Base-by-base conservation (phyloP, 306 rosid species). In the Dryas drummondii region DNA sequence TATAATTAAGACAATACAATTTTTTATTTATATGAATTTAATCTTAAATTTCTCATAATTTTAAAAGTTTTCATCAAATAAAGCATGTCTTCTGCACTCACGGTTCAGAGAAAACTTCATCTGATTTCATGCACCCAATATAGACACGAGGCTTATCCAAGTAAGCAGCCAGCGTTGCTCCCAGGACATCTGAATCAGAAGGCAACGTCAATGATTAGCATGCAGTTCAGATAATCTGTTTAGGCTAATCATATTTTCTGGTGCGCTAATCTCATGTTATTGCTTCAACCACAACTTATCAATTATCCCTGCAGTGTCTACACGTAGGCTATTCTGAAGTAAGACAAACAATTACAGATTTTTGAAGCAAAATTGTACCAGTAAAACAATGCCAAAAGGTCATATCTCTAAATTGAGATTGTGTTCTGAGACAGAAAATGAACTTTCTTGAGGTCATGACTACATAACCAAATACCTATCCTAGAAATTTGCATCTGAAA, bases 91-190 rank as follows among this genome's bases (percentile, higher is more conserved):
- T 72, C 47, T 22, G 71, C 63, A 90, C 93, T 85, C 79, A 90
- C 91, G 78, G 86, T 52, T 88, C 91, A 54, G 96, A 88, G 78
- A 86, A 80, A 68, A 91, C 91, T 83, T 88, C 81, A 77, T 93
- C 96, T 64, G 96, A 91, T 85, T 88, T 91, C 96, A 91, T 91
- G 68, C 93, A 88, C 52, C 96, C 96, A 69, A 88, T 71, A 85
- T 91, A 91, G 66, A 82, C 78, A 56, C 84, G 88, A 63, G 88
- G 75, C 82, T 91, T 85, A 76, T 86, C 82, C 83, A 88, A 74
- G 78, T 86, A 82, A 15, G 77, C 63, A 65, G 90, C 68, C 54
- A 91, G 81, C 44, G 81, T 79, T 76, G 85, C 87, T 85, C 91
- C 91, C 62, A 88, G 81, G 73, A 87, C 80, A 88, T 91, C 96